Evolutionary conservation across 805 yeast genomes (phyloP).

Genomic region (Ogataea paradorogensis): DNA sequence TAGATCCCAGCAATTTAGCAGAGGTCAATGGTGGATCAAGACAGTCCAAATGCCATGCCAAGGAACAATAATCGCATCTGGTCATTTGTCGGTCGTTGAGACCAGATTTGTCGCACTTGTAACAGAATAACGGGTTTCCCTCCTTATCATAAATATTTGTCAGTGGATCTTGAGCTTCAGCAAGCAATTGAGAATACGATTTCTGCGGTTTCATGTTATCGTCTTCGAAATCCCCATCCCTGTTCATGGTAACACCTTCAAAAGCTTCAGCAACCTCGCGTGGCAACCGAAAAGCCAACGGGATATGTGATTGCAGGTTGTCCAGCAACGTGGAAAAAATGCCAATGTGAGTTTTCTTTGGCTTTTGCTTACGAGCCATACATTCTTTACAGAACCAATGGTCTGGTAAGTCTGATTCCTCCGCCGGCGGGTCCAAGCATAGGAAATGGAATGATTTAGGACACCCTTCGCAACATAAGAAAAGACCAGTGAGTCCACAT

Average conservation of each 20-base stretch:
- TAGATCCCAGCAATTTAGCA: conserved; percentile 68
- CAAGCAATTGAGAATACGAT: conserved; percentile 39
- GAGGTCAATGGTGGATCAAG: conserved; percentile 70
- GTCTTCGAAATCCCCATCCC: conserved; percentile 69
- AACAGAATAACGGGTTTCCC: conserved; percentile 71
- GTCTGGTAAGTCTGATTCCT: conserved; percentile 72
- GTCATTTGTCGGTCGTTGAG: conserved; percentile 53
- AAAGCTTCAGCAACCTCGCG: conserved; percentile 64
- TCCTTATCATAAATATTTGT: conserved; percentile 56
- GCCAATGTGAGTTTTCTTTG: conserved; percentile 35
- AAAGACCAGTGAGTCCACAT: conserved; percentile 86
- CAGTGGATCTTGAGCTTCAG: conserved; percentile 57
- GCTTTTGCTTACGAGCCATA: conserved; percentile 35
- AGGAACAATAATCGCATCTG: conserved; percentile 79
- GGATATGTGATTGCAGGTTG: conserved; percentile 55
- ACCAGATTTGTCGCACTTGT: conserved; percentile 72
- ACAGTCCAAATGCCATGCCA: conserved; percentile 90
- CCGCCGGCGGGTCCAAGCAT: conserved; percentile 88
- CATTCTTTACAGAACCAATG: conserved; percentile 90
- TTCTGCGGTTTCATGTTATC: conserved; percentile 51
- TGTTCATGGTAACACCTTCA: conserved; percentile 65
- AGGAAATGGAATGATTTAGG: conserved; percentile 89
- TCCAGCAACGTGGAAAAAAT: conserved; percentile 56
- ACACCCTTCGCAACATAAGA: conserved; percentile 91
- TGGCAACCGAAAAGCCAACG: conserved; percentile 70